phyloP scores from a whole-genome alignment of 2,329 filamentous ascomycete genomes.

The Neodidymelliopsis sp. region DNA sequence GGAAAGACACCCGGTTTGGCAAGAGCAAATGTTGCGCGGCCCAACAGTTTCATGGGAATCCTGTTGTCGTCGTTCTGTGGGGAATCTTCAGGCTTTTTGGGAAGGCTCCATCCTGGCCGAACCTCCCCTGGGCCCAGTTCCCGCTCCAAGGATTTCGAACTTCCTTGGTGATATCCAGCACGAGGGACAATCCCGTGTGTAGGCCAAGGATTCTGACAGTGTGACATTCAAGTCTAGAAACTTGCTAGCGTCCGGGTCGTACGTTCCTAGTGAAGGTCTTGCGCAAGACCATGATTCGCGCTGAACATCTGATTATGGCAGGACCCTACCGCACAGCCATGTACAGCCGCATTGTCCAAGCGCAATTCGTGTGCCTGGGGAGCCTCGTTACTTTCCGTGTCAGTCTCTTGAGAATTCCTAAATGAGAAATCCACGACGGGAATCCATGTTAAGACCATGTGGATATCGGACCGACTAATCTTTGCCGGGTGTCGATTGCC shows the following conservation, averaged over 20 bases:
- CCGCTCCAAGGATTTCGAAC: neutral
- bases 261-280: conserved; percentile 4
- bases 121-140: neutral
- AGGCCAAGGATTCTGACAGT: neutral
- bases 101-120: neutral
- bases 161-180: neutral
- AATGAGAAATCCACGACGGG: neutral
- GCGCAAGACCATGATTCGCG: conserved; percentile 2
- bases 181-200: neutral
- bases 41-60: conserved; percentile 15
- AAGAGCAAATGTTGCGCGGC: neutral
- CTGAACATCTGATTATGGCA: neutral
- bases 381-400: conserved; percentile 2
- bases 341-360: neutral
- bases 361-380: neutral
- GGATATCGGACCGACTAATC: conserved; percentile 2
- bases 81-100: conserved; percentile 1
- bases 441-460: neutral
- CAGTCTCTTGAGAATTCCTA: neutral
- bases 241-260: conserved; percentile 6
- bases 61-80: conserved; percentile 6
- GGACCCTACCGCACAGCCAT: conserved; percentile 3
- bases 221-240: neutral
- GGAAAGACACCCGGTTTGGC: conserved; percentile 1
- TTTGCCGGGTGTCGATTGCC: neutral